Base-by-base conservation (phyloP, 768 basidiomycete genomes). In the Pleurotus platypus region DNA sequence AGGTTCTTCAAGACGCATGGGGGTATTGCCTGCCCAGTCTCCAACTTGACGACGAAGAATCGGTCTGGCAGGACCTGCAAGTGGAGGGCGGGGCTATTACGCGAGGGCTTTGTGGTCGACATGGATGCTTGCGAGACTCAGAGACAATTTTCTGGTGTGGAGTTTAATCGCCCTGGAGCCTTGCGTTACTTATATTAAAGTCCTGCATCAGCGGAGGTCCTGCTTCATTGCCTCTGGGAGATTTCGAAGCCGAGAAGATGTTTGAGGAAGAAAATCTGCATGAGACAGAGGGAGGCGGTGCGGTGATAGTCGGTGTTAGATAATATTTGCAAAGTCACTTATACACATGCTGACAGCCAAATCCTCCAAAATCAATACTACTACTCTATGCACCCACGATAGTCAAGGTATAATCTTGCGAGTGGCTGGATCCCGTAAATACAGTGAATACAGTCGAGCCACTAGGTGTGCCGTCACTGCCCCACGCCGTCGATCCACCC, bases 391-490 rank as follows among this genome's bases (percentile, higher is more conserved):
- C 57, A 11, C 69, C 65, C 42, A 76, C 67, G 49, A 79, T 76
- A 11, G 67, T 63, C 26, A 80, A 68, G 0, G 71, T 75, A 56
- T 74, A 78, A 49, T 67, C 68, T 56, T 75, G 62, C 2, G 65
- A 48, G 50, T 71, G 68, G 47, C 64, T 66, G 27, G 66, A 62
- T 9, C 74, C 76, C 3, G 72, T 70, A 61, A 67, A 75, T 9
- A 80, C 76, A 7, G 69, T 58, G 60, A 67, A 74, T 4, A 74
- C 76, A 0, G 75, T 75, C 7, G 64, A 66, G 6, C 83, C 84
- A 64, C 79, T 84, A n/a, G 83, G 83, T 38, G 71, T 65, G 2
- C 70, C 73, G 58, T 77, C 75, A 60, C 80, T 82, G 27, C 78
- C 74, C 67, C 79, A 86, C 9, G 70, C 57, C 4, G 80, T 79